Base-by-base conservation (phyloP, 169 alveolate species). In the Plasmodium blacklocki region DNA sequence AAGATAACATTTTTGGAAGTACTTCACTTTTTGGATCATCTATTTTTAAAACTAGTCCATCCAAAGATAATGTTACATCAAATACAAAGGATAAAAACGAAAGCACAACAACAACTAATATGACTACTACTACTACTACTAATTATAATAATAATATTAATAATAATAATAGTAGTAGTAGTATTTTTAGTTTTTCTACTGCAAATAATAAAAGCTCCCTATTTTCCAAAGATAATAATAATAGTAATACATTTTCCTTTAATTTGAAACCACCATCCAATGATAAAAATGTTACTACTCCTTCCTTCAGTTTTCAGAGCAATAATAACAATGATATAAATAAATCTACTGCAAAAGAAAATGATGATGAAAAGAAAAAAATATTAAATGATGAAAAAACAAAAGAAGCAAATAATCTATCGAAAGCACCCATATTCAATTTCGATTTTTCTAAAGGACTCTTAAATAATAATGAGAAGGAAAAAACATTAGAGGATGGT, bases 351-450 rank as follows among this genome's bases (percentile, higher is more conserved):
- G 11, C 56, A 29, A 54, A 23, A 52, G 54, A 52, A 73, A 56
- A 52, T 11, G 50, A 73, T 9, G 52, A 80, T 14, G 32, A 80
- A 21, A 45, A 80, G 54, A 18, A 80, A 52, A 23, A 80, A 18
- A 0, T 50, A 4, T 50, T 18, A 64, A 62, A 47, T 80, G 73
- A 80, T 52, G 64, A 80, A 6, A 78, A 78, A 47, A 47, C 64
- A 52, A 78, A 66, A 8, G 89, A 78, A 66, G 7, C 72, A 54
- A 29, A 60, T 39, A 63, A 43, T 43, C 2, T 70, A 12, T 29
- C 9, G 50, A 80, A 83, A 47, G 15, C 64, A 3, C 70, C 91
- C 49, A 12, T 83, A 39, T 68, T 83, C 52, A 83, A 67, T 83
- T 83, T 83, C 32, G 72, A 70, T 32, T 39, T 68, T 68, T 52